Evolutionary conservation across 495 filamentous ascomycete genomes (phyloP).

Genomic region (Hyaloscypha variabilis): DNA sequence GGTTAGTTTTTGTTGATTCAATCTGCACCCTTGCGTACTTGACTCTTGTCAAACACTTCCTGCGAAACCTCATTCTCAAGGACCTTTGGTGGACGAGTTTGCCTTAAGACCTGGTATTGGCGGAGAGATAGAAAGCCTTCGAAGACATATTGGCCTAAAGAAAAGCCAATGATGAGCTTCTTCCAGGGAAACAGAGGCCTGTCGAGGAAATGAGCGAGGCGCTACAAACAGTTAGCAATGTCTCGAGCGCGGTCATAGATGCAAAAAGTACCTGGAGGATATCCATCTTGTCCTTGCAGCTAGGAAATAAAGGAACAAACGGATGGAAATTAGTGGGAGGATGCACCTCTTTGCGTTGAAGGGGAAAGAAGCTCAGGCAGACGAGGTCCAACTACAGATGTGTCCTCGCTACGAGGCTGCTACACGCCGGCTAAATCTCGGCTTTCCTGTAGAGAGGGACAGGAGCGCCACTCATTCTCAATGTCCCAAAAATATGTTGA

Average conservation of each 20-base stretch:
- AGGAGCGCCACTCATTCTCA: not conserved
- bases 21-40: slow-evolving; percentile 50
- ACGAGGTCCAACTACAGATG: not conserved
- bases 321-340: not conserved
- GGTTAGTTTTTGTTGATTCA: slow-evolving; percentile 15
- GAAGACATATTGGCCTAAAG: slow-evolving; percentile 82
- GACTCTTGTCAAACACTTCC: slow-evolving; percentile 91
- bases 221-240: slow-evolving; percentile 50
- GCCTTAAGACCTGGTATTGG: slow-evolving; percentile 83
- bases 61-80: slow-evolving; percentile 84
- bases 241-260: not conserved
- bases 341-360: not conserved
- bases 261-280: slow-evolving; percentile 49
- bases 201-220: slow-evolving; percentile 85
- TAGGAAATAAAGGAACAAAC: slow-evolving; percentile 14
- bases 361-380: not conserved
- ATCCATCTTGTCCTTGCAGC: slow-evolving; percentile 43
- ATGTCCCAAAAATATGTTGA: too few relatives aligned
- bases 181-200: slow-evolving; percentile 96
- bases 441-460: not conserved
- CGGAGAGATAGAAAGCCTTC: slow-evolving; percentile 83
- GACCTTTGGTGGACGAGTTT: slow-evolving; percentile 78
- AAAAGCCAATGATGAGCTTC: slow-evolving; percentile 91
- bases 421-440: not conserved
- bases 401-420: slow-evolving; percentile 9